Percentiles rank a stretch among this genome's conserved stretches.
These are phyloP conservation scores for Sclerotinia borealis DNA, from an alignment of 2,329 filamentous ascomycete species.

Conservation along the genomic window DNA sequence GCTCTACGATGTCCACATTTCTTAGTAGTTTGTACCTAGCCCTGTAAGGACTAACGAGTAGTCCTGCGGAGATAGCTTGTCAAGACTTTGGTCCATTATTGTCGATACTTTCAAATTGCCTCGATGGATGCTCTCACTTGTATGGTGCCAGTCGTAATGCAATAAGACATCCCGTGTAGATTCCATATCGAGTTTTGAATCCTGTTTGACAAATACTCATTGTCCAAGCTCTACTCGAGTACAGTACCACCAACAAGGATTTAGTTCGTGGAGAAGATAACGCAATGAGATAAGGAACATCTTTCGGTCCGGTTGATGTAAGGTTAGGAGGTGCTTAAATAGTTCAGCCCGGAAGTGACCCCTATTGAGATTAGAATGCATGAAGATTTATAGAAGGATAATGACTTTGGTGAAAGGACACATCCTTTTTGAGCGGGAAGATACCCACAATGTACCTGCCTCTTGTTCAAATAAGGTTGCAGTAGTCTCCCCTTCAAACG, in stretches of 20 bases:
- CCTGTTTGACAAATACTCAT: neutral
- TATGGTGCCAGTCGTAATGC: neutral
- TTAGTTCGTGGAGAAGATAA: conserved; percentile 2
- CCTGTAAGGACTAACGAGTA: no score
- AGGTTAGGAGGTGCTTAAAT: neutral
- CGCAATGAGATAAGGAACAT: neutral
- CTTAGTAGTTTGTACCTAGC: neutral
- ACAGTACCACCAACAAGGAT: neutral
- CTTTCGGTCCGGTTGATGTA: neutral
- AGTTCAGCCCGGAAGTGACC: neutral
- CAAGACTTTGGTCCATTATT: neutral
- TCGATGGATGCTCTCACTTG: neutral
- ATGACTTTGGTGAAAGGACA: neutral
- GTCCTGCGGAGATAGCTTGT: neutral
- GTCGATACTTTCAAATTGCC: neutral
- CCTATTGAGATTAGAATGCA: neutral
- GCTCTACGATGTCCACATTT: neutral
- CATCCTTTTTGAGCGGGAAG: neutral
- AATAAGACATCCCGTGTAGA: neutral
- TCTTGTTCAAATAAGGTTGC: no score
- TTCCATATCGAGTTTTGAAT: neutral
- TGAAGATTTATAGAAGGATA: neutral
- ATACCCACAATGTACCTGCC: neutral
- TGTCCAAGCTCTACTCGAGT: neutral
- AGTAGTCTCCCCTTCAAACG: neutral